Conservation (phyloP, 2,329 filamentous ascomycete genomes). For the Aureobasidium namibiae region DNA sequence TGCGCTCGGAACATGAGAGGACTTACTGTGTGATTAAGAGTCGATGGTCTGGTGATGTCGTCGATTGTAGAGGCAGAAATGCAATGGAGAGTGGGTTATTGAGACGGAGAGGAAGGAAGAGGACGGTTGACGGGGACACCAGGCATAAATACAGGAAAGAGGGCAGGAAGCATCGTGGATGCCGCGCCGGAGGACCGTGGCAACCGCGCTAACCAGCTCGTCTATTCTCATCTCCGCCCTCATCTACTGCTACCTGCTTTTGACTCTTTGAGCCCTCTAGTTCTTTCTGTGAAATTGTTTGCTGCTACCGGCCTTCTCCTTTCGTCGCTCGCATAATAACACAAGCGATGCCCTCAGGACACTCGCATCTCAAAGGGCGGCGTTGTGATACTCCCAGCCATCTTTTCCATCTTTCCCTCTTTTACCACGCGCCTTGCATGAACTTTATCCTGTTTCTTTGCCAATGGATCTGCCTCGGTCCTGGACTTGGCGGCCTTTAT, state of each 20-base stretch:
- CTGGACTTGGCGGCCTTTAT: constrained; percentile 1
- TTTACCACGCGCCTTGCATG: constrained; percentile 2
- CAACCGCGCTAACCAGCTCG: constrained; percentile 2
- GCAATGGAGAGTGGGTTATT: background rate
- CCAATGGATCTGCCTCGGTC: constrained; percentile 8
- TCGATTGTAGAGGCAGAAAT: background rate
- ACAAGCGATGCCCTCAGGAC: background rate
- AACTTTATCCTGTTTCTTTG: constrained; percentile 2
- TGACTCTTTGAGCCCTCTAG: background rate
- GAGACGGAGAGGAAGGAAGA: background rate
- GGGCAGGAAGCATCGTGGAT: constrained; percentile 7
- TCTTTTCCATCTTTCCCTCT: constrained; percentile 1
- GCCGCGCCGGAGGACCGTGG: constrained; percentile 3
- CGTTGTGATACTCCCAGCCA: background rate
- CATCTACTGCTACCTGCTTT: background rate
- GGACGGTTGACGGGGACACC: background rate
- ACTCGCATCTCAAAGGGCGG: background rate
- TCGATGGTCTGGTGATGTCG: constrained; percentile 1
- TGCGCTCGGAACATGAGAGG: background rate
- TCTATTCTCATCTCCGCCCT: constrained; percentile 11
- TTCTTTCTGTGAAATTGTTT: background rate
- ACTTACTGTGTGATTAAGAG: constrained; percentile 9
- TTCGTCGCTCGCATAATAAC: background rate
- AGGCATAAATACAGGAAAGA: background rate
- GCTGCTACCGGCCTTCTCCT: constrained; percentile 1